Evolutionary conservation across 23 red algal species (phyloP).

Genomic region (Pyropia haitanensis): DNA sequence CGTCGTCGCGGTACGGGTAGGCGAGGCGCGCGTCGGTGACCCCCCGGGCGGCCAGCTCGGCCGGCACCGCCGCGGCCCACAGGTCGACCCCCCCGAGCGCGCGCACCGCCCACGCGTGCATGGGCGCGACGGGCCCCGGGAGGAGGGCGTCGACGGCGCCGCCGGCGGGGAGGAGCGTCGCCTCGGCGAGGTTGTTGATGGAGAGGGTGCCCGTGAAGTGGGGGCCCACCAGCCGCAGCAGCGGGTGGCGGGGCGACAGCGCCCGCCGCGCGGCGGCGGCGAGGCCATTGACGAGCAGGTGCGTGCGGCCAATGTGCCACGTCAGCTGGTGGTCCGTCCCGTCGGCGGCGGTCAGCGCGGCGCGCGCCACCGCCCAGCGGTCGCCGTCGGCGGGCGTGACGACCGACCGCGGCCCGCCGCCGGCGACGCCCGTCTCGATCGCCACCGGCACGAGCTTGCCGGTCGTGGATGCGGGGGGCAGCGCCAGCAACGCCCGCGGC

Average conservation of each 20-base stretch:
- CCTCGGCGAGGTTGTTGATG: conserved; percentile 12
- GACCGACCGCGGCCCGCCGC: too few species aligned
- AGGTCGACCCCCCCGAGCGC: too few species aligned
- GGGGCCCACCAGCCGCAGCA: conserved; percentile 11
- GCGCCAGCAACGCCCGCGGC: too few species aligned
- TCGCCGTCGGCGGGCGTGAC: too few species aligned
- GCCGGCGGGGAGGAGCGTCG: conserved; percentile 2
- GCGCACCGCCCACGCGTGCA: conserved; percentile 2
- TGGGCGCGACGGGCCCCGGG: conserved; percentile 4
- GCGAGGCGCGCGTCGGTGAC: conserved; percentile 2
- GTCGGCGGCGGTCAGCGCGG: conserved; percentile 5
- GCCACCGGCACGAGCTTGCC: too few species aligned
- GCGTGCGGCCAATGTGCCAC: conserved; percentile 28
- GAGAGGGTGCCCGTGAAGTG: conserved; percentile 16
- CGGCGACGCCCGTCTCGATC: too few species aligned
- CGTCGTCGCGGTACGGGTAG: conserved; percentile 31
- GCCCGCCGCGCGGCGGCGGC: not conserved
- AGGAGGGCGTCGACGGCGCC: conserved; percentile 24
- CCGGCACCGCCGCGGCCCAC: not conserved
- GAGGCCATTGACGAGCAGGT: conserved; percentile 15
- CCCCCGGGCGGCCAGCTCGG: conserved; percentile 17
- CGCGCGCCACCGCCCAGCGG: too few species aligned
- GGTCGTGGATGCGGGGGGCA: too few species aligned
- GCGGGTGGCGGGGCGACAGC: conserved; percentile 13
- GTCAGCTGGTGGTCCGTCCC: conserved; percentile 6